Base-by-base conservation (phyloP, 2,329 filamentous ascomycete genomes). In the Aspergillus sp. region DNA sequence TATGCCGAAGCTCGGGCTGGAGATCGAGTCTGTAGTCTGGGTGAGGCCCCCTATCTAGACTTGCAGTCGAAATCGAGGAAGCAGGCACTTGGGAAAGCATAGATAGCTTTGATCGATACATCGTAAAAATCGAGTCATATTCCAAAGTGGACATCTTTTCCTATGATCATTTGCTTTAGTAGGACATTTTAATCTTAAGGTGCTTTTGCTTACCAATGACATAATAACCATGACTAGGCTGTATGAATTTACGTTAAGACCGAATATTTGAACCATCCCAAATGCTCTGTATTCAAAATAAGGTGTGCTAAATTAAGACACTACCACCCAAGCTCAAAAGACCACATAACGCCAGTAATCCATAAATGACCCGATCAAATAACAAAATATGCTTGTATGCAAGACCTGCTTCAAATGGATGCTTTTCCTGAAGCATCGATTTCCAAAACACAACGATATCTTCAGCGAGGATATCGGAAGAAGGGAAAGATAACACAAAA, bases 11-110 rank as follows among this genome's bases (percentile, higher is more conserved):
- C 76, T 1, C 69, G 83, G 4, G 74, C 73, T n/a, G 82, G 82
- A 0, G 77, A 78, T 31, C 69, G 83, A 3, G 80, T 80, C 1
- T 81, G 83, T 4, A 80, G 81, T 16, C 64, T 84, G 12, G 83
- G 82, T 0, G 82, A 85, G 71, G 76, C 73, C 63, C 82, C 82
- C 1, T 85, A 81, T 60, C 76, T 82, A 56, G 81, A 84, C 54
- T 75, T 77, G 12, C 52, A 60, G 22, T 68, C 67, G 1, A 76
- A 68, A 63, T 71, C 77, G 6, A 73, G 80, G 22, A 73, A 69
- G 52, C 77, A 81, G 62, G 78, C 74, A 1, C 52, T 68, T 49
- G 16, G 36, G 1, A 53, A 57, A 14, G 52, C 42, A 24, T 56
- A 45, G 53, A 31, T 36, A 36, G 14, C 14, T 11, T 4, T 36